Percentiles rank a stretch among this genome's conserved stretches.
These are phyloP conservation scores for Neofusicoccum parvum DNA, from an alignment of 2,329 filamentous ascomycete genomes.

Conservation along the genomic window DNA sequence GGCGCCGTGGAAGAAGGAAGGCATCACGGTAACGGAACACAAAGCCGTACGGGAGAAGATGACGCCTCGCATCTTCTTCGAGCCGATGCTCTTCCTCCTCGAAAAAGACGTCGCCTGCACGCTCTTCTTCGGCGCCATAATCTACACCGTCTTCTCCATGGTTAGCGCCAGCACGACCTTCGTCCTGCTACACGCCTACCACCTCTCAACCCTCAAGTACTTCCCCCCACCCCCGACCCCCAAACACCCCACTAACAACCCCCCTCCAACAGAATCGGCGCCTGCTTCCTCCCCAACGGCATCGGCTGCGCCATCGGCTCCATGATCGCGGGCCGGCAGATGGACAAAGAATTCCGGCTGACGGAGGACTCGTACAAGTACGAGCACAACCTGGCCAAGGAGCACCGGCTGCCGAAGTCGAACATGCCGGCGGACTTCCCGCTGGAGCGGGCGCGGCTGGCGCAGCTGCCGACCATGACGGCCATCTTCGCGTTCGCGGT, in stretches of 20 bases:
- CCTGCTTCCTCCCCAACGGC: constrained; percentile 59
- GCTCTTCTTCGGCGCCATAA: constrained; percentile 52
- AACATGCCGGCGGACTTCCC: constrained; percentile 40
- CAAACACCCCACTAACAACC: constrained; percentile 23
- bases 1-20: not conserved
- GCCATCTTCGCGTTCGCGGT: constrained; percentile 51
- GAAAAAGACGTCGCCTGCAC: constrained; percentile 45
- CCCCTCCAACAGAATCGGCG: constrained; percentile 45
- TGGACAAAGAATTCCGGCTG: constrained; percentile 52
- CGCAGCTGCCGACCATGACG: constrained; percentile 51
- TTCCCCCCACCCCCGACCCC: not conserved
- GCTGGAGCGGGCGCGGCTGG: constrained; percentile 55
- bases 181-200: constrained; percentile 50
- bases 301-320: constrained; percentile 58
- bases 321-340: constrained; percentile 53
- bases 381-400: constrained; percentile 16
- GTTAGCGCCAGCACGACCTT: constrained; percentile 57
- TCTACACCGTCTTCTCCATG: constrained; percentile 60
- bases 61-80: not conserved
- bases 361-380: constrained; percentile 27
- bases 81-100: constrained; percentile 20
- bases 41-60: not conserved
- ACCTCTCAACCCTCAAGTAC: constrained; percentile 44
- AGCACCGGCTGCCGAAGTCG: not conserved
- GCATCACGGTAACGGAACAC: not conserved